Evolutionary conservation across 805 yeast species (phyloP), one percentile per base, ranked within the genome.

Genomic region (Blastobotrys robertii): DNA sequence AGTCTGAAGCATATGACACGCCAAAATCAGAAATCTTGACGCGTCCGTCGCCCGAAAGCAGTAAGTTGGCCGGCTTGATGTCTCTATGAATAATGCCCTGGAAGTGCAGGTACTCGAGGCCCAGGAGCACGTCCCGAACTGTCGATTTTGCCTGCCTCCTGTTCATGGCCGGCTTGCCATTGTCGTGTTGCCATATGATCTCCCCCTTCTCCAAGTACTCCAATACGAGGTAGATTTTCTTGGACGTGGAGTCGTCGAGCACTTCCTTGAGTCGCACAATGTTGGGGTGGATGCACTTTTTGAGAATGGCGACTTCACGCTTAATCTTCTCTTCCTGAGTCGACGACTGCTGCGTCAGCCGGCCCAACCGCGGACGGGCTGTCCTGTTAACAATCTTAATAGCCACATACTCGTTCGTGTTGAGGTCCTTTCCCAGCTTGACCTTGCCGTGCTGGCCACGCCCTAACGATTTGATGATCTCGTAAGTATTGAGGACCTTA

Each of bases 371-470:
- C 3, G 77, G 79, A 38, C 74, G 67, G 1, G 74, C 77, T 40
- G 76, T 76, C 43, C 97, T 72, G 63, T 85, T 88, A 36, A 92
- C 86, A 41, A 92, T 84, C 59, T 92, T 92, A 44, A 92, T 87
- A 3, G 98, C 98, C n/a, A 86, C 95, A 29, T 76, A 66, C 37
- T 60, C 65, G 29, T 64, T 61, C 9, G 70, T 62, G n/a, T 73
- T 69, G 43, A 80, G 62, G 58, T 88, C 90, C 46, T 74, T 74
- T 0, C 94, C 98, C 13, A 92, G 70, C 60, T 92, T 92, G 35
- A 92, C 98, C 60, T 86, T 90, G n/a, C 98, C 97, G 63, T 90
- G 97, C 60, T 88, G 95, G n/a, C 98, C 98, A 30, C 84, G 72
- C 8, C 98, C 98, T 25, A 92, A 69, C 64, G 88, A 97, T 19